phyloP scores from a whole-genome alignment of 108 stramenopile genomes.

The Tribonema minus region DNA sequence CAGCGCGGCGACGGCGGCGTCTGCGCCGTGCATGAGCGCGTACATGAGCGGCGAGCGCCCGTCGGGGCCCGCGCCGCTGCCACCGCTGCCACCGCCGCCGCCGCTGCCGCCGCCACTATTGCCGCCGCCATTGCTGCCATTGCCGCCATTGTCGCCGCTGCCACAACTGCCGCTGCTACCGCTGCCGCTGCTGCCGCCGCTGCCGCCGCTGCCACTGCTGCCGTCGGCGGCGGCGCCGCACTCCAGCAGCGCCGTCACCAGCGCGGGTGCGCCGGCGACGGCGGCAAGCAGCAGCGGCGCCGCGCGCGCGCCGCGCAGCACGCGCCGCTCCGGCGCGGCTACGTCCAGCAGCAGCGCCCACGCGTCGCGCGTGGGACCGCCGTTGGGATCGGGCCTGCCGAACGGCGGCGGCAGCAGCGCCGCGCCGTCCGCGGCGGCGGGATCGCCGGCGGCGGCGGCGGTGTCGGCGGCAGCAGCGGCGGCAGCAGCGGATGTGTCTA shows the following conservation, averaged over 20 bases:
- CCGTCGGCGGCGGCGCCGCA: constrained; percentile 14
- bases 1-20: neutral
- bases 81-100: too few species aligned
- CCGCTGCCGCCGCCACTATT: too few species aligned
- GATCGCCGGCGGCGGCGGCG: too few species aligned
- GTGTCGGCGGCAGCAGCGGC: too few species aligned
- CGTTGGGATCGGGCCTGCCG: constrained; percentile 25
- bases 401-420: neutral
- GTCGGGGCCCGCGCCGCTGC: too few species aligned
- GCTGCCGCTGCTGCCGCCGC: too few species aligned
- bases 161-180: too few species aligned
- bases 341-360: constrained; percentile 14
- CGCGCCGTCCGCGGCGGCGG: too few species aligned
- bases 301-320: constrained; percentile 1
- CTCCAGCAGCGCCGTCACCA: constrained; percentile 1
- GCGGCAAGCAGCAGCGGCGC: constrained; percentile 19
- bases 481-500: too few species aligned
- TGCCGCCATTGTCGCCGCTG: too few species aligned
- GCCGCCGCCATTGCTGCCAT: too few species aligned
- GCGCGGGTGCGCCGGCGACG: constrained; percentile 2
- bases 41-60: constrained; percentile 34
- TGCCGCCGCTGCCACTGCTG: too few species aligned
- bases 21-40: constrained; percentile 12
- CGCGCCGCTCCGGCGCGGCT: constrained; percentile 5
- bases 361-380: neutral